Evolutionary conservation across 257 asterid species (phyloP).

Genomic region (Henckelia pumila): DNA sequence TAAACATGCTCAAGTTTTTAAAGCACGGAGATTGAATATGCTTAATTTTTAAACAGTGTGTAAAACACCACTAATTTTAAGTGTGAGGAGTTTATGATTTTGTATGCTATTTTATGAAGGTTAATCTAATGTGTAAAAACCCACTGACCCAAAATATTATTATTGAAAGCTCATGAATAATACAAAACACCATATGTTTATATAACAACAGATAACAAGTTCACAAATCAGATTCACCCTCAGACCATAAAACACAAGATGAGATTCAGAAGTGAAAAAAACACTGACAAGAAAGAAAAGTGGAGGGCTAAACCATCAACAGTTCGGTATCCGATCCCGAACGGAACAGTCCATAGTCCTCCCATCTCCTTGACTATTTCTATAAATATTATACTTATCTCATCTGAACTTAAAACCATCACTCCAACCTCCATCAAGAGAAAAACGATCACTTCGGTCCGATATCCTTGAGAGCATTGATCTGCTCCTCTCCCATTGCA

Average conservation of each 20-base stretch:
- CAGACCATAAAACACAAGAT: conserved; percentile 20
- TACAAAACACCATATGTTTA: not conserved
- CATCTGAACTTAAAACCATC: conserved; percentile 12
- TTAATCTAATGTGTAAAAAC: too few relatives aligned
- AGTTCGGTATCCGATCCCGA: conserved; percentile 22
- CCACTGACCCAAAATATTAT: not conserved
- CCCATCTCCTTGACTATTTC: conserved; percentile 30
- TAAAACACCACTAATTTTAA: too few relatives aligned
- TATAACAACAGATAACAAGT: not conserved
- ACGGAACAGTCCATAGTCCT: conserved; percentile 14
- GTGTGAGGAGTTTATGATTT: too few relatives aligned
- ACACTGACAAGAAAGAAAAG: conserved; percentile 11
- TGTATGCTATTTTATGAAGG: too few relatives aligned
- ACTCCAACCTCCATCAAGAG: not conserved
- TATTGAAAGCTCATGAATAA: not conserved
- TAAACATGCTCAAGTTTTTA: too few relatives aligned
- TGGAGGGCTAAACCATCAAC: conserved; percentile 29
- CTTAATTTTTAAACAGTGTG: too few relatives aligned
- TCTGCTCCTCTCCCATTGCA: conserved; percentile 97
- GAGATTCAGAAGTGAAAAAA: not conserved
- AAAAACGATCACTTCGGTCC: conserved; percentile 51
- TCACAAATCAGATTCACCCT: conserved; percentile 12
- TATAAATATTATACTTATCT: conserved; percentile 10
- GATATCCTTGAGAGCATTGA: conserved; percentile 77
- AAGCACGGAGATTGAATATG: too few relatives aligned